These are phyloP conservation scores for Ceratobasidium sp. DNA, from an alignment of 1,284 basidiomycete species.

Conservation along the genomic window DNA sequence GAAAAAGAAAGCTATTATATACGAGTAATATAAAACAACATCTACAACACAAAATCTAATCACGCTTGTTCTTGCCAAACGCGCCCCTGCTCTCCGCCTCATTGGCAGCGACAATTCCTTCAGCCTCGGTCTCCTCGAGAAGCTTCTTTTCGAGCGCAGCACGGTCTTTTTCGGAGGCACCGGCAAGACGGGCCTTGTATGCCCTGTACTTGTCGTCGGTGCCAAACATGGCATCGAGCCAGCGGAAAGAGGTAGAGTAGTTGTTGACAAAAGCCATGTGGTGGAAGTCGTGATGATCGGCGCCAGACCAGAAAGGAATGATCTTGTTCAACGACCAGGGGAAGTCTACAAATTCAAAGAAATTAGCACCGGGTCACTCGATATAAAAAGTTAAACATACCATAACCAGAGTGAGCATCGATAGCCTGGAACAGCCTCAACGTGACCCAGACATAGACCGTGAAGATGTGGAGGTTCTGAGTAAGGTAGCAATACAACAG, in stretches of 20 bases:
- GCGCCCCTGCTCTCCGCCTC: slow-evolving; percentile 53
- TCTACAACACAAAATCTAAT: slow-evolving; percentile 12
- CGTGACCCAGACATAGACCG: slow-evolving; percentile 93
- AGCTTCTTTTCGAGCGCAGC: slow-evolving; percentile 64
- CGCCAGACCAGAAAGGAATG: slow-evolving; percentile 97
- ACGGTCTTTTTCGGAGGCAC: slow-evolving; percentile 55
- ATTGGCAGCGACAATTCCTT: slow-evolving; percentile 75
- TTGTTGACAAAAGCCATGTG: slow-evolving; percentile 93
- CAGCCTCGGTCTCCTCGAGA: slow-evolving; percentile 68
- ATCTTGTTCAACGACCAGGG: slow-evolving; percentile 97
- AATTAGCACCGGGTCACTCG: background rate
- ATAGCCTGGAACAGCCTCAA: slow-evolving; percentile 97
- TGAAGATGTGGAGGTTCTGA: slow-evolving; percentile 83
- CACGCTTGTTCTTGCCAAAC: slow-evolving; percentile 29
- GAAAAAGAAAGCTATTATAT: background rate
- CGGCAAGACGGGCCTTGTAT: slow-evolving; percentile 68
- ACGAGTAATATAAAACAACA: background rate
- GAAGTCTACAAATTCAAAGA: slow-evolving; percentile 69
- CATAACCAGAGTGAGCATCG: slow-evolving; percentile 96
- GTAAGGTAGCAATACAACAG: slow-evolving; percentile 82
- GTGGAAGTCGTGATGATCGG: slow-evolving; percentile 98
- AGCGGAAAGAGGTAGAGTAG: slow-evolving; percentile 90
- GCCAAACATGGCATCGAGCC: slow-evolving; percentile 87
- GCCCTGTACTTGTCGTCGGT: slow-evolving; percentile 85
- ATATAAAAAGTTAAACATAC: slow-evolving; percentile 52